A percentile compares a stretch with the other conserved stretches of the same genome.
phyloP scores from a whole-genome alignment of 2,329 filamentous ascomycete species.

The Colletotrichum lupini region DNA sequence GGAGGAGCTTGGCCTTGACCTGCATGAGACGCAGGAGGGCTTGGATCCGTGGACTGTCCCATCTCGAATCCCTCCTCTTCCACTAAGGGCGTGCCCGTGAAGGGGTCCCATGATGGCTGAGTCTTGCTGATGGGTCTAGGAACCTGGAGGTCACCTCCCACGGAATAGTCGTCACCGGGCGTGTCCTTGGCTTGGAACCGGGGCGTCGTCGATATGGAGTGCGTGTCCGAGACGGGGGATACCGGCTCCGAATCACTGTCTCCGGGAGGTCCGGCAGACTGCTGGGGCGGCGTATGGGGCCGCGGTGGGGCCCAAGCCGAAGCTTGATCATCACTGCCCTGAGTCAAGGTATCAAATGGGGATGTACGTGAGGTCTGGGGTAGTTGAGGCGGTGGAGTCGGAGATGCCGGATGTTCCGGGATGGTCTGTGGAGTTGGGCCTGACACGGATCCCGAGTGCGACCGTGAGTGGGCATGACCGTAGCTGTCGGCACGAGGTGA shows the following conservation, averaged over 20 bases:
- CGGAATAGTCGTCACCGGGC: conserved; percentile 33
- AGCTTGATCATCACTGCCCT: conserved; percentile 24
- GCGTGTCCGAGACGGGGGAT: conserved; percentile 46
- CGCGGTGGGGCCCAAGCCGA: conserved; percentile 37
- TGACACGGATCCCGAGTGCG: conserved; percentile 20
- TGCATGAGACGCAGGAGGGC: background rate
- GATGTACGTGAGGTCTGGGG: conserved; percentile 39
- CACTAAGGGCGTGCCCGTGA: conserved; percentile 47
- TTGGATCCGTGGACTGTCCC: conserved; percentile 36
- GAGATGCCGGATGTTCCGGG: conserved; percentile 30
- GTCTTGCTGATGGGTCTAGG: conserved; percentile 47
- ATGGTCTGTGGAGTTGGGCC: conserved; percentile 24
- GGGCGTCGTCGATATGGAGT: conserved; percentile 37
- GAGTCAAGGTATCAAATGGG: conserved; percentile 38
- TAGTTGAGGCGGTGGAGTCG: conserved; percentile 30
- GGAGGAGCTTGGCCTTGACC: background rate
- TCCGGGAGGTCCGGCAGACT: conserved; percentile 37
- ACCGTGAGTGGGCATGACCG: conserved; percentile 23
- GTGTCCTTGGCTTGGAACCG: conserved; percentile 1
- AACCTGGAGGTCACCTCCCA: conserved; percentile 35
- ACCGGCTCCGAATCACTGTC: conserved; percentile 43
- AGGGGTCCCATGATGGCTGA: conserved; percentile 49
- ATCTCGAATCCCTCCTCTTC: conserved; percentile 49
- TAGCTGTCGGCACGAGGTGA: conserved; percentile 39
- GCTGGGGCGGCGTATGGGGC: conserved; percentile 31